phyloP scores from a whole-genome alignment of 352 stramenopile genomes.

The Thalassiosira mediterranea region DNA sequence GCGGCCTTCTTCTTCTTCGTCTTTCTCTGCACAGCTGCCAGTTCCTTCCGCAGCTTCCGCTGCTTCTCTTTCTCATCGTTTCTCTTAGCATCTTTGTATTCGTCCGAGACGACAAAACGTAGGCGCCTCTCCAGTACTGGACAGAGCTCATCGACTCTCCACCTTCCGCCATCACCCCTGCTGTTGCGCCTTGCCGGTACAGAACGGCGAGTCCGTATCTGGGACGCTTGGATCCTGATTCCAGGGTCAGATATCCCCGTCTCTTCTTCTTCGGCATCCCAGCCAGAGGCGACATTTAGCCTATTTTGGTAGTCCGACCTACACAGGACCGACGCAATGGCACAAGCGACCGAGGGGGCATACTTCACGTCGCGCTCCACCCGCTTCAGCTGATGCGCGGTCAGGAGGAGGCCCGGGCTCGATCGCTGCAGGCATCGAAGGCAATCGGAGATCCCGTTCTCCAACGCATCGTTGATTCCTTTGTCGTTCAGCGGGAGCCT shows the following conservation, averaged over 20 bases:
- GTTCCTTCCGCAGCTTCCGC: slow-evolving; percentile 17
- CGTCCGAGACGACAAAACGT: slow-evolving; percentile 44
- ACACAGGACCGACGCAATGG: slow-evolving; percentile 60
- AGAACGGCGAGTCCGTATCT: too few species aligned
- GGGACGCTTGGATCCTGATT: too few species aligned
- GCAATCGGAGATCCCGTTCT: slow-evolving; percentile 64
- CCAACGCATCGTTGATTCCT: slow-evolving; percentile 65
- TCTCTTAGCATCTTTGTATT: slow-evolving; percentile 44
- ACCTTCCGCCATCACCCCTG: slow-evolving; percentile 10
- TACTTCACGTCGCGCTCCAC: slow-evolving; percentile 74
- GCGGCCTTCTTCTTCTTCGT: slow-evolving; percentile 14
- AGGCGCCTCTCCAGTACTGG: slow-evolving; percentile 40
- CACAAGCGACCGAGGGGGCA: slow-evolving; percentile 57
- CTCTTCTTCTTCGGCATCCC: slow-evolving; percentile 35
- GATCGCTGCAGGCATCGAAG: slow-evolving; percentile 68
- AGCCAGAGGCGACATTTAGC: slow-evolving; percentile 23
- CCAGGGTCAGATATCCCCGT: slow-evolving; percentile 1
- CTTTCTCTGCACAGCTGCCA: slow-evolving; percentile 31
- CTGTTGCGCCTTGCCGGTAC: too few species aligned
- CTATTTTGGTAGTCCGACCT: slow-evolving; percentile 33
- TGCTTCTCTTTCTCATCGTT: slow-evolving; percentile 29
- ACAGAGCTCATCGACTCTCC: slow-evolving; percentile 23
- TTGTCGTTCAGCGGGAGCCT: slow-evolving; percentile 74
- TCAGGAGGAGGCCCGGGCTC: slow-evolving; percentile 74
- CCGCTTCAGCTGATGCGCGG: slow-evolving; percentile 61